A percentile compares a stretch with the other conserved stretches of the same genome.
These are phyloP conservation scores for Trichoderma citrinoviride DNA, from an alignment of 2,329 filamentous ascomycete genomes.

Conservation along the genomic window DNA sequence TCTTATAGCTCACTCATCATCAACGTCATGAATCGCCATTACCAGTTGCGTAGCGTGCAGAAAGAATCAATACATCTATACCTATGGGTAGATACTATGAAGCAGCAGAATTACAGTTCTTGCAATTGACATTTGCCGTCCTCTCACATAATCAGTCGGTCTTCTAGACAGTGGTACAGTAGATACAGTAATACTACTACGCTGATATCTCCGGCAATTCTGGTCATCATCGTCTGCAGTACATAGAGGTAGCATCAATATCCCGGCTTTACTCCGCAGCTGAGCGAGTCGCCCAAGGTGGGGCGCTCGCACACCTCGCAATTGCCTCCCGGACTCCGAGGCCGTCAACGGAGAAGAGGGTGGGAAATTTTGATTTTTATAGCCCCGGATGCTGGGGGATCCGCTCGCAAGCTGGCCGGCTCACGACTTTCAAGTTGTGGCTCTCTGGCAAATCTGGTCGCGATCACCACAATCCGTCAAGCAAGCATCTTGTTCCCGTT, in stretches of 20 bases:
- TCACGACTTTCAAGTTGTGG: background rate
- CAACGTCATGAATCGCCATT: too few relatives aligned
- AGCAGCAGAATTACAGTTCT: too few relatives aligned
- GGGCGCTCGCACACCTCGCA: slow-evolving; percentile 17
- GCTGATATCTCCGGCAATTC: too few relatives aligned
- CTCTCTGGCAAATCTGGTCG: background rate
- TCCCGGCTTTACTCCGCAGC: slow-evolving; percentile 14
- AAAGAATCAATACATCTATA: too few relatives aligned
- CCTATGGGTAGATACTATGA: too few relatives aligned
- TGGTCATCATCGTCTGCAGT: background rate
- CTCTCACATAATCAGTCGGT: too few relatives aligned
- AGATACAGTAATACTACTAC: background rate
- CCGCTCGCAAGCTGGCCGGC: slow-evolving; percentile 6
- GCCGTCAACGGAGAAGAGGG: slow-evolving; percentile 38
- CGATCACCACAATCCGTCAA: background rate
- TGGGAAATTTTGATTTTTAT: slow-evolving; percentile 37
- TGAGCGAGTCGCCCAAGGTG: background rate
- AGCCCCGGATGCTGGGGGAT: slow-evolving; percentile 26
- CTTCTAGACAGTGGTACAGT: too few relatives aligned
- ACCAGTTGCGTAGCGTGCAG: too few relatives aligned
- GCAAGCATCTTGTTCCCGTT: background rate
- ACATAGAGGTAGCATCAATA: background rate
- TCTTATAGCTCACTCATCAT: background rate
- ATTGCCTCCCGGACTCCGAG: slow-evolving; percentile 35
- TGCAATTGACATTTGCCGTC: too few relatives aligned